A percentile compares a stretch with the other conserved stretches of the same genome.
phyloP scores from a whole-genome alignment of 768 basidiomycete genomes.

The Tylopilus subfusipes region DNA sequence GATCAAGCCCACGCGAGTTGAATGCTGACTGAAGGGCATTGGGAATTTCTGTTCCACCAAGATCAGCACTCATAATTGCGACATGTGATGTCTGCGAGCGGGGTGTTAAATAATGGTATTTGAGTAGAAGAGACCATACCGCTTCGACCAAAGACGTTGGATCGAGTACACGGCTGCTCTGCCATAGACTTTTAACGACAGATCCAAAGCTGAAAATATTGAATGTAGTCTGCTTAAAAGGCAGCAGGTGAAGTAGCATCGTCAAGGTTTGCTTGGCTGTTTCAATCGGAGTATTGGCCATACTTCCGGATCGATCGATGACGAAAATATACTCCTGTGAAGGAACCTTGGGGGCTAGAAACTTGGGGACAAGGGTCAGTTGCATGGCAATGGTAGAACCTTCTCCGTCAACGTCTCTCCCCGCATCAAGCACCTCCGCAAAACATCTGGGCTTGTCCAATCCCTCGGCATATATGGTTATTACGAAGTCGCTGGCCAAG shows the following conservation, averaged over 20 bases:
- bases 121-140: constrained; percentile 22
- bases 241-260: constrained; percentile 49
- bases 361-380: constrained; percentile 52
- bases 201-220: constrained; percentile 60
- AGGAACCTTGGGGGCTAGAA: constrained; percentile 38
- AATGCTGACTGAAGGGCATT: constrained; percentile 41
- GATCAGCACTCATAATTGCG: constrained; percentile 38
- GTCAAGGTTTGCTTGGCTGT: constrained; percentile 46
- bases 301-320: constrained; percentile 57
- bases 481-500: constrained; percentile 48
- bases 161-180: constrained; percentile 31
- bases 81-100: constrained; percentile 39
- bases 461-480: constrained; percentile 45
- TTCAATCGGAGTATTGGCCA: constrained; percentile 40
- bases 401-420: constrained; percentile 1
- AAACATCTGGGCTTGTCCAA: constrained; percentile 56
- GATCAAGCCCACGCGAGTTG: constrained; percentile 27
- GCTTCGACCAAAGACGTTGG: constrained; percentile 33
- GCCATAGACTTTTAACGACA: constrained; percentile 34
- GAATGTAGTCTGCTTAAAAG: constrained; percentile 40
- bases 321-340: constrained; percentile 60
- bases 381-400: constrained; percentile 45
- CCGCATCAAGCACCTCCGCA: constrained; percentile 39
- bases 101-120: constrained; percentile 5
- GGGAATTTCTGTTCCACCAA: constrained; percentile 51